A percentile compares a stretch with the other conserved stretches of the same genome.
phyloP scores from a whole-genome alignment of 108 stramenopile species.

The Cyclotella baltica region DNA sequence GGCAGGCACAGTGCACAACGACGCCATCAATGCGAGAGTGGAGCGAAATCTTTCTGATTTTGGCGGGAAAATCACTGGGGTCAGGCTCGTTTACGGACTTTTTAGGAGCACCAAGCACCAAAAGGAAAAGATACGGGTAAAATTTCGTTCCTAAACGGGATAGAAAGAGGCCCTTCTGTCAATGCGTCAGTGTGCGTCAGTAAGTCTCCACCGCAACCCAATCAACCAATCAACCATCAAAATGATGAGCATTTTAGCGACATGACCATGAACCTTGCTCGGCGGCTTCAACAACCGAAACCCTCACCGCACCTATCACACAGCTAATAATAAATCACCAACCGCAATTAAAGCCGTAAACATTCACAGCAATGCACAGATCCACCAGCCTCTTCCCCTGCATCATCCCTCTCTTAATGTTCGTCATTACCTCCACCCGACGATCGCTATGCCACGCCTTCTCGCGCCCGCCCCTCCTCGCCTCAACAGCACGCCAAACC shows the following conservation, averaged over 20 bases:
- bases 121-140: not conserved
- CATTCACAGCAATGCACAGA: not conserved
- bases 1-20: too few species aligned
- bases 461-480: not conserved
- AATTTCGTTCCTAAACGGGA: not conserved
- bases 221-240: not conserved
- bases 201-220: not conserved
- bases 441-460: slow-evolving; percentile 3
- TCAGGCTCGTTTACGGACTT: too few species aligned
- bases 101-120: too few species aligned
- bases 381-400: not conserved
- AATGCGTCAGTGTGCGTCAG: not conserved
- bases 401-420: not conserved
- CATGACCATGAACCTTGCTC: too few species aligned
- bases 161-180: not conserved
- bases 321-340: not conserved
- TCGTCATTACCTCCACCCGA: slow-evolving; percentile 8
- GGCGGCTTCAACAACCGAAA: too few species aligned
- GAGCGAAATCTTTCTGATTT: too few species aligned
- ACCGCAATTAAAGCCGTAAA: not conserved
- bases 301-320: not conserved
- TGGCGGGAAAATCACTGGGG: too few species aligned
- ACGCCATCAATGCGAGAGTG: not conserved
- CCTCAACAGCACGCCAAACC: not conserved
- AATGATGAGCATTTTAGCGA: too few species aligned